These are phyloP conservation scores for Suillus variegatus DNA, from an alignment of 768 basidiomycete genomes.

Conservation along the genomic window DNA sequence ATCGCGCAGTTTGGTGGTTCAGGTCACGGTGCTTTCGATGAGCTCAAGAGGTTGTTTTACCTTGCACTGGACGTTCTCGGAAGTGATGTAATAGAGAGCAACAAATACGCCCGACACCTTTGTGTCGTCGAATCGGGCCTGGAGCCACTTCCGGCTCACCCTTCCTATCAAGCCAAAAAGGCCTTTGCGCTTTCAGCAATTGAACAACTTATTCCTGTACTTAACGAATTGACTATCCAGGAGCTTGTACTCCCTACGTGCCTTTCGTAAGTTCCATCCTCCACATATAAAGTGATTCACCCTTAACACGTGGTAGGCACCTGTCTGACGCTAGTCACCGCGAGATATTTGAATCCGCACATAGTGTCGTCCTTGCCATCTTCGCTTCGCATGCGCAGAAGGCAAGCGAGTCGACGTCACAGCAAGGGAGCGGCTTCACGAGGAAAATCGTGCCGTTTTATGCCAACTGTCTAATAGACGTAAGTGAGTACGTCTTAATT, in stretches of 20 bases:
- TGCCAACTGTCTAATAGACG: constrained; percentile 67
- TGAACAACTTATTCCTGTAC: constrained; percentile 72
- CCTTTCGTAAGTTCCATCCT: constrained; percentile 54
- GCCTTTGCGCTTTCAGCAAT: constrained; percentile 74
- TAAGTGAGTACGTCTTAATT: constrained; percentile 30
- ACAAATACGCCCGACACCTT: constrained; percentile 40
- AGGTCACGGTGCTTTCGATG: constrained; percentile 57
- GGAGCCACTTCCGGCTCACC: constrained; percentile 25
- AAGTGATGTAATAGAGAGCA: constrained; percentile 36
- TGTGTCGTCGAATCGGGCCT: constrained; percentile 30
- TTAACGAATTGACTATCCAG: constrained; percentile 55
- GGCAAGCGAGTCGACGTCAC: constrained; percentile 13
- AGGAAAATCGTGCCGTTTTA: constrained; percentile 76
- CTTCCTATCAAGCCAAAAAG: constrained; percentile 36
- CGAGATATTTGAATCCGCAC: constrained; percentile 84
- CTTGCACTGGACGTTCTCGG: constrained; percentile 75
- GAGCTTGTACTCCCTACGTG: constrained; percentile 60
- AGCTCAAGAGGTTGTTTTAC: constrained; percentile 76
- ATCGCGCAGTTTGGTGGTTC: constrained; percentile 78
- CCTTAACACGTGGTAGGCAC: constrained; percentile 43
- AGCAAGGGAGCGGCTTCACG: constrained; percentile 39
- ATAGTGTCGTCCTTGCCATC: constrained; percentile 78
- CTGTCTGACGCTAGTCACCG: constrained; percentile 58
- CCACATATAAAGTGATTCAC: background rate
- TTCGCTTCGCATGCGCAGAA: constrained; percentile 62